Base-by-base conservation (phyloP, 2,329 filamentous ascomycete species). In the Tolypocladium amazonense region DNA sequence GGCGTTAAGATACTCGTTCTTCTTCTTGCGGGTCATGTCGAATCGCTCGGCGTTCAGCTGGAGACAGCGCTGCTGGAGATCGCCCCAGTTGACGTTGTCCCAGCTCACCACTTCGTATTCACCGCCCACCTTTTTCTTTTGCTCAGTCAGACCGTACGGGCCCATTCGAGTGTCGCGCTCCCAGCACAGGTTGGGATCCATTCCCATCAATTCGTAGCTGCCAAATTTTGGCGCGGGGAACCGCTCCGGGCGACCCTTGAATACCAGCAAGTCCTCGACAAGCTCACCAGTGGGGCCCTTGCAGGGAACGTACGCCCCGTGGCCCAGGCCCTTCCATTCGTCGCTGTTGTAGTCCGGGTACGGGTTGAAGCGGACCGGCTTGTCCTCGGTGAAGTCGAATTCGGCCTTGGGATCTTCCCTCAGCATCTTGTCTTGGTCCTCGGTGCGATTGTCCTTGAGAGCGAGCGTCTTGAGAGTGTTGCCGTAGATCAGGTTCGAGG, bases 111-210 rank as follows among this genome's bases (percentile, higher is more conserved):
- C 70, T 61, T 71, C 72, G 5, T 64, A 62, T 50, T 71, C 67
- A 15, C 69, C 71, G 62, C 70, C 72, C 4, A 78, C 73, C 58
- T 80, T 77, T 58, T 81, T 79, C 60, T 73, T 73, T 60, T 77
- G 75, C 33, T 80, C 76, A 2, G 73, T 73, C 63, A 83, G 75
- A 3, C 87, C 85, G 65, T 89, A 90, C 25, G 80, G 80, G 15
- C 88, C 86, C 45, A 90, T 83, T 58, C 89, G 84, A 7, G 87
- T 85, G 66, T 88, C 81, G 43, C 87, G 77, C 69, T 89, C 87
- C 66, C 85, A 88, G 72, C 86, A 89, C 20, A 88, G 67, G 61
- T 86, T 81, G 20, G 77, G 77, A 59, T 89, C 83, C 54, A 90
- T 77, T 18, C 79, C 81, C 56, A 89, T 72, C 6, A 80, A 75